phyloP scores from a whole-genome alignment of 2,329 filamentous ascomycete species.

The Dendrostoma leiphaemia region DNA sequence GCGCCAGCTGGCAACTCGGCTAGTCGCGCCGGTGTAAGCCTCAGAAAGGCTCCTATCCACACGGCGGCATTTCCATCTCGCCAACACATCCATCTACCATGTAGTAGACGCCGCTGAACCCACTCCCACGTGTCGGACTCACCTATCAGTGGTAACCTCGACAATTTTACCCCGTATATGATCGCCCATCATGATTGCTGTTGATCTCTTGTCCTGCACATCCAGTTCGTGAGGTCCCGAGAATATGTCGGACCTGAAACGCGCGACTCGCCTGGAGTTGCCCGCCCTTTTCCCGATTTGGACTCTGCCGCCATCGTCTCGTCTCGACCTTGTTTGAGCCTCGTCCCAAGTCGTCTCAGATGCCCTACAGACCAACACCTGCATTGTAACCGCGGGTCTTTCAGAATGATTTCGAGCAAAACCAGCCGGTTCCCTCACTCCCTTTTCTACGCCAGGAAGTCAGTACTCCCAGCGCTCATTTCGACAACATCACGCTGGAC shows the following conservation, averaged over 20 bases:
- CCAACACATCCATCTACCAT: too few species aligned
- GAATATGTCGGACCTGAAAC: not conserved
- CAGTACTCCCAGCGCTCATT: constrained; percentile 1
- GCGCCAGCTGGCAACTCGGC: too few species aligned
- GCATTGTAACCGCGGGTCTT: constrained; percentile 1
- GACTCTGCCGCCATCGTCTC: not conserved
- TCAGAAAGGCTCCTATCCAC: too few species aligned
- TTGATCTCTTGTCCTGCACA: not conserved
- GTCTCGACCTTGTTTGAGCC: constrained; percentile 17
- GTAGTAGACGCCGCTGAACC: too few species aligned
- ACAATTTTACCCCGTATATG: not conserved
- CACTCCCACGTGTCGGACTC: too few species aligned
- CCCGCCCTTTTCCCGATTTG: not conserved
- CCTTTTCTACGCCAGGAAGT: not conserved
- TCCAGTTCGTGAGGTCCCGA: not conserved
- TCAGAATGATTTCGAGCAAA: constrained; percentile 1
- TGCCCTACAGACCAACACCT: not conserved
- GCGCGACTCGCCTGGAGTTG: not conserved
- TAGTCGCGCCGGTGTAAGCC: too few species aligned
- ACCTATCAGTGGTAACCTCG: too few species aligned
- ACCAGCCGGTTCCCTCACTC: not conserved
- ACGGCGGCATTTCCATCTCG: too few species aligned
- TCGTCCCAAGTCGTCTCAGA: constrained; percentile 15
- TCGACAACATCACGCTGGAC: constrained; percentile 9
- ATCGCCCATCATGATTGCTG: not conserved